phyloP scores from a whole-genome alignment of 139 green algal genomes.

The Coccomyxa sp. region DNA sequence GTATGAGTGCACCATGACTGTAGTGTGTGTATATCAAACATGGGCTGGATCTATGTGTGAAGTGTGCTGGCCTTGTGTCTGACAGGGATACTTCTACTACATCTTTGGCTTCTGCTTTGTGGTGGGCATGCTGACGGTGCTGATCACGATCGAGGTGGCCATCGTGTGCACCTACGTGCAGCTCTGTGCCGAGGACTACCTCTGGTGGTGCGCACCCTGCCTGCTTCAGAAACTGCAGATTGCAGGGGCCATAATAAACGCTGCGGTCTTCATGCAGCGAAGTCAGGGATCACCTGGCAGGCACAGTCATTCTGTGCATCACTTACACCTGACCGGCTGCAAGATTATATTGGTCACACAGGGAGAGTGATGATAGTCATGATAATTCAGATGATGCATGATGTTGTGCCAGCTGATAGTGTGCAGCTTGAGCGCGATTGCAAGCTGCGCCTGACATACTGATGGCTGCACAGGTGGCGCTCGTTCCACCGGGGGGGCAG shows the following conservation, averaged over 20 bases:
- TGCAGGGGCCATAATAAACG: background rate
- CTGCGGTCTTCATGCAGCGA: background rate
- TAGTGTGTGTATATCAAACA: too few species aligned
- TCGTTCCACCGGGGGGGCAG: conserved; percentile 81
- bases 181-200: conserved; percentile 90
- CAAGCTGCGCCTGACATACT: too few species aligned
- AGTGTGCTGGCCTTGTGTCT: too few species aligned
- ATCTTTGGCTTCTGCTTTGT: conserved; percentile 79
- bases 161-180: conserved; percentile 85
- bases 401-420: too few species aligned
- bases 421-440: too few species aligned
- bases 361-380: too few species aligned
- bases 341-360: too few species aligned
- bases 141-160: conserved; percentile 82
- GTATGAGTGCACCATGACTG: too few species aligned
- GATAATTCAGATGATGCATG: too few species aligned
- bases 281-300: background rate
- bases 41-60: too few species aligned
- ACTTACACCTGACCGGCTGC: background rate
- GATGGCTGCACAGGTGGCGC: conserved; percentile 53
- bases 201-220: conserved; percentile 72
- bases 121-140: conserved; percentile 73
- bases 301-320: background rate
- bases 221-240: background rate
- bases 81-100: conserved; percentile 94